Evolutionary conservation across 2,329 filamentous ascomycete species (phyloP).

Genomic region (Aspergillus nomiae): DNA sequence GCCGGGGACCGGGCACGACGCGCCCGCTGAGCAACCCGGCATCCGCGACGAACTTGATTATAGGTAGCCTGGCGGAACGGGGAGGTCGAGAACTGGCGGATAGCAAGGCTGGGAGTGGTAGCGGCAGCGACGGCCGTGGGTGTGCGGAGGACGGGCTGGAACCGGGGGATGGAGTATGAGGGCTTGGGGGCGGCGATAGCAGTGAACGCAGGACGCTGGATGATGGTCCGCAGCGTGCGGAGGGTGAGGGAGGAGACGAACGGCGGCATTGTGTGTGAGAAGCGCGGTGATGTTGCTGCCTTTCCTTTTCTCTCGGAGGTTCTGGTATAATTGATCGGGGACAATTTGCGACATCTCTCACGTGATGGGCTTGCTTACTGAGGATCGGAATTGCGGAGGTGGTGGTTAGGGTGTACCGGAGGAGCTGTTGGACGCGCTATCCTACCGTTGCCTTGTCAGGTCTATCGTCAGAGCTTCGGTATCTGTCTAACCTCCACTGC

Average conservation of each 20-base stretch:
- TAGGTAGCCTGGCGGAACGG: constrained; percentile 63
- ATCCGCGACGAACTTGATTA: constrained; percentile 75
- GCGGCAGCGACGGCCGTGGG: constrained; percentile 25
- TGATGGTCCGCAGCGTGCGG: constrained; percentile 36
- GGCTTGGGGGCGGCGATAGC: constrained; percentile 27
- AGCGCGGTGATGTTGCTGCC: constrained; percentile 9
- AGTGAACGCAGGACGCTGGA: constrained; percentile 28
- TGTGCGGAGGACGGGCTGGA: constrained; percentile 35
- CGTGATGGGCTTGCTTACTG: constrained; percentile 21
- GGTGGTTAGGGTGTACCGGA: constrained; percentile 29
- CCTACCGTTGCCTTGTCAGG: constrained; percentile 17
- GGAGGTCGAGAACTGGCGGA: constrained; percentile 60
- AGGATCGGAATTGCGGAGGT: constrained; percentile 22
- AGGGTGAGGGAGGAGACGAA: constrained; percentile 37
- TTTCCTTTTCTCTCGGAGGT: background rate
- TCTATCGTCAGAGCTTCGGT: constrained; percentile 19
- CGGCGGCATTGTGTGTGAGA: constrained; percentile 34
- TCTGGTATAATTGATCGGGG: constrained; percentile 2
- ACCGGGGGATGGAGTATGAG: constrained; percentile 20
- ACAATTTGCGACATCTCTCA: constrained; percentile 23
- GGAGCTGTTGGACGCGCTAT: constrained; percentile 39
- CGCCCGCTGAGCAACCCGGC: constrained; percentile 74
- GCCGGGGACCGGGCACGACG: constrained; percentile 89
- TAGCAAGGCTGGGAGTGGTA: constrained; percentile 19
- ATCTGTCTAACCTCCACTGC: constrained; percentile 3